Base-by-base conservation (phyloP, 257 asterid genomes). In the Osmanthus fragrans region DNA sequence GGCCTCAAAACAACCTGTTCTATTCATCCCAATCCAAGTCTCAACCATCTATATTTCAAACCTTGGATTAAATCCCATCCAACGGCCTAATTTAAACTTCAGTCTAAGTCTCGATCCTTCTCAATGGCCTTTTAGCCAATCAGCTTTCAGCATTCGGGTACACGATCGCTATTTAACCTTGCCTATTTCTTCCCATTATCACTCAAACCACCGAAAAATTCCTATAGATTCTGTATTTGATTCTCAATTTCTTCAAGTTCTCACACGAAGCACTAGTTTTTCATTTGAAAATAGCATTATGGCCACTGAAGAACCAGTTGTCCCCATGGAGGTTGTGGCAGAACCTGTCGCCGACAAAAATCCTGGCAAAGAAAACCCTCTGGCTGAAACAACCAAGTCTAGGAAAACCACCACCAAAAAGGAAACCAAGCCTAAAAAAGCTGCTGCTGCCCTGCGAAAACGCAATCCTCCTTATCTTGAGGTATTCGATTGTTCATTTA, bases 391-490 rank as follows among this genome's bases (percentile, higher is more conserved):
- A 4, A 25, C 76, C 70, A 60, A 63, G 34, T 32, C 72, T 4
- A 85, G 72, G 82, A 77, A 84, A 29, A 40, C 78, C 19, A 73
- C 75, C 19, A 60, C 71, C 3, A 83, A 79, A 34, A 63, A 63
- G 34, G 82, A 75, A 18, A 7, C 86, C 2, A 84, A 84, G 73
- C 66, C 73, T 54, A 90, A 85, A 85, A 87, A 87, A n/a, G 79
- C 82, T 11, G 8, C 80, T 37, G 85, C 89, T 18, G 89, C 88
- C 58, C 89, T 83, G 47, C 84, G 83, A 37, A 87, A 82, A 80
- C 91, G 82, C 19, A 56, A 87, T 29, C 96, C 96, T 30, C 86
- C 93, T 9, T 90, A 90, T 82, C 80, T 77, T 12, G 96, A 87
- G 89, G 96, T 90, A 83, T 32, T 58, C 45, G 21, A 42, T 47